Evolutionary conservation across 2,329 filamentous ascomycete species (phyloP).

Genomic region (Cladobotryum protrusum): DNA sequence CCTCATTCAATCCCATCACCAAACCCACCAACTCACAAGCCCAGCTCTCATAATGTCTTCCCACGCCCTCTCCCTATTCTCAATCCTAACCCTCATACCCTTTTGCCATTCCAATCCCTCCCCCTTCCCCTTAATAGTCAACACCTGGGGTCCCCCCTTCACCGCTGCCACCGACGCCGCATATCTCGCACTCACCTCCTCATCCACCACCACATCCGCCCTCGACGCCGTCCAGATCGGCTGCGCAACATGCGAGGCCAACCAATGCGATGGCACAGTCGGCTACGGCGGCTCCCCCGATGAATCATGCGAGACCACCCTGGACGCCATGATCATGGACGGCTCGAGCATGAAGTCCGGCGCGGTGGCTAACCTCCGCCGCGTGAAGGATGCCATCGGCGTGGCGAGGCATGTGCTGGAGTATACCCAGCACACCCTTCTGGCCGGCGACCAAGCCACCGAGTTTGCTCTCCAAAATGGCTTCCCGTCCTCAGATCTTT

Average conservation of each 20-base stretch:
- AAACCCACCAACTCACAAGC: background rate
- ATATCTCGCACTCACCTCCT: constrained; percentile 30
- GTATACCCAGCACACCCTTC: constrained; percentile 44
- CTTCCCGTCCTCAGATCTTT: constrained; percentile 39
- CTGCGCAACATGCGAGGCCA: constrained; percentile 44
- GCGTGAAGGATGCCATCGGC: constrained; percentile 41
- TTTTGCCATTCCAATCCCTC: background rate
- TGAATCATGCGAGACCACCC: constrained; percentile 51
- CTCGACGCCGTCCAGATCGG: constrained; percentile 48
- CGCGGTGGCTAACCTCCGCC: constrained; percentile 45
- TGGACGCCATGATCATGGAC: constrained; percentile 55
- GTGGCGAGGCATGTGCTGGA: constrained; percentile 47
- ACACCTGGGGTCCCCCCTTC: constrained; percentile 50
- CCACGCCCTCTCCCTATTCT: constrained; percentile 2
- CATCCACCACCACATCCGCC: constrained; percentile 27
- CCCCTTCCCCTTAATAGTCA: constrained; percentile 43
- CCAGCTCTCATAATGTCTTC: constrained; percentile 9
- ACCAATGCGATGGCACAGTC: constrained; percentile 49
- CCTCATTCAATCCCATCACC: background rate
- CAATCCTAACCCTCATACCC: constrained; percentile 9
- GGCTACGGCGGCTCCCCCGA: constrained; percentile 51
- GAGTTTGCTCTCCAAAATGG: constrained; percentile 47
- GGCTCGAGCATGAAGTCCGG: constrained; percentile 47
- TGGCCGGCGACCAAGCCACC: constrained; percentile 48
- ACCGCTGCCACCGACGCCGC: constrained; percentile 46